phyloP scores from a whole-genome alignment of 176 grass and related monocot species.

The Puccinellia tenuiflora region DNA sequence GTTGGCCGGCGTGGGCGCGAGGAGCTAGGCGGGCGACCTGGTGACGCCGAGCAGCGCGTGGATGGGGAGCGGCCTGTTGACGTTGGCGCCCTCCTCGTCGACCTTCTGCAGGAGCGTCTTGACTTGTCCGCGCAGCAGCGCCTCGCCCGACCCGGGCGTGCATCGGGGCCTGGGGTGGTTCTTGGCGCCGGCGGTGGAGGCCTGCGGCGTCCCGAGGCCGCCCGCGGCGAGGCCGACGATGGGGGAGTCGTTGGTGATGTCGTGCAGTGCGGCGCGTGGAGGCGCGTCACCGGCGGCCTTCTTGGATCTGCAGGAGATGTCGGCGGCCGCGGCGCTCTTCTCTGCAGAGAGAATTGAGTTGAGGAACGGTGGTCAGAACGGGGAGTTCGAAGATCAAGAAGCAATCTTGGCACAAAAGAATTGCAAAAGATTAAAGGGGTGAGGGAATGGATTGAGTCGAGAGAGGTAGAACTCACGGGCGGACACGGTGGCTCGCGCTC shows the following conservation, averaged over 20 bases:
- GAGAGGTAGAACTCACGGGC: slow-evolving; percentile 4
- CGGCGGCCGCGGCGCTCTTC: background rate
- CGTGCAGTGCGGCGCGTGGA: slow-evolving; percentile 50
- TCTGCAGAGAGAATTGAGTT: background rate
- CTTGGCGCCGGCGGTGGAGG: slow-evolving; percentile 39
- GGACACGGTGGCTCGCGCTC: slow-evolving; percentile 66
- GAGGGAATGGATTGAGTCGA: too few species aligned
- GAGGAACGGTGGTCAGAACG: background rate
- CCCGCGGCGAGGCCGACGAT: slow-evolving; percentile 64
- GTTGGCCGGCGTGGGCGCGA: slow-evolving; percentile 67
- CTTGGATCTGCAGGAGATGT: slow-evolving; percentile 23
- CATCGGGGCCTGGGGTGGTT: slow-evolving; percentile 8
- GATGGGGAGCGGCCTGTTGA: slow-evolving; percentile 26
- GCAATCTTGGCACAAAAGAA: background rate
- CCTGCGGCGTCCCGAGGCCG: slow-evolving; percentile 29
- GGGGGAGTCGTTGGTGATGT: slow-evolving; percentile 95
- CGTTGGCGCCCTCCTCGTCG: slow-evolving; percentile 45
- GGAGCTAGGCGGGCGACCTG: slow-evolving; percentile 56
- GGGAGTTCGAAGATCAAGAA: background rate
- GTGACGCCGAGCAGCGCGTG: slow-evolving; percentile 37
- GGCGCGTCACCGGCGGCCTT: background rate
- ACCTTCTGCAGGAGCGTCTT: slow-evolving; percentile 83
- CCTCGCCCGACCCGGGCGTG: slow-evolving; percentile 74
- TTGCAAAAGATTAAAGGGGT: background rate
- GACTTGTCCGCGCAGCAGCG: slow-evolving; percentile 78